phyloP scores from a whole-genome alignment of 345 rosid genomes.

The Euphorbia lathyris region DNA sequence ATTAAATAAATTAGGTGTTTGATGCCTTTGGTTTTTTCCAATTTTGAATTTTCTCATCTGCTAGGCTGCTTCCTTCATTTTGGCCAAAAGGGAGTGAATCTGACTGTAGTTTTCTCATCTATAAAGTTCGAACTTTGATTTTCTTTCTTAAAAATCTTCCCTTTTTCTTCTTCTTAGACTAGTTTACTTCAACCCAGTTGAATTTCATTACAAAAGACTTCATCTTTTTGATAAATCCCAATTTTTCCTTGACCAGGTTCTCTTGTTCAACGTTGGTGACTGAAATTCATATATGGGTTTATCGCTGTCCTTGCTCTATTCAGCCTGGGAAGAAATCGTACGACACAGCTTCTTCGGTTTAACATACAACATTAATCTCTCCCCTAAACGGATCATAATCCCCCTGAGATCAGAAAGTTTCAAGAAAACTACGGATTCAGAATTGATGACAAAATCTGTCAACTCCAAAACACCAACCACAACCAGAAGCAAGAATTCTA shows the following conservation, averaged over 20 bases:
- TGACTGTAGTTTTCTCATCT: neutral
- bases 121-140: slow-evolving; percentile 1
- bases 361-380: slow-evolving; percentile 19
- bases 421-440: slow-evolving; percentile 28
- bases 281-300: slow-evolving; percentile 31
- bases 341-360: slow-evolving; percentile 23
- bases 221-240: neutral
- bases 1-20: neutral
- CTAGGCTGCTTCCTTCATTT: neutral
- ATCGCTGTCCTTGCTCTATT: slow-evolving; percentile 35
- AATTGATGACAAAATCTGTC: slow-evolving; percentile 31
- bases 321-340: slow-evolving; percentile 40
- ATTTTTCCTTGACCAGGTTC: slow-evolving; percentile 17
- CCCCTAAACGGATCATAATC: slow-evolving; percentile 18
- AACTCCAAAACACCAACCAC: neutral
- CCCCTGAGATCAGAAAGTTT: slow-evolving; percentile 30
- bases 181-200: neutral
- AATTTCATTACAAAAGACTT: neutral
- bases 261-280: neutral
- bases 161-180: too few species aligned
- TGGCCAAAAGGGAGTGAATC: neutral
- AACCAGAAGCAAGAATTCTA: slow-evolving; percentile 24
- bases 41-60: neutral
- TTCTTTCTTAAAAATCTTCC: neutral
- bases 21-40: neutral